A percentile compares a stretch with the other conserved stretches of the same genome.
These are phyloP conservation scores for Rubia yunnanensis DNA, from an alignment of 257 asterid species.

Conservation along the genomic window DNA sequence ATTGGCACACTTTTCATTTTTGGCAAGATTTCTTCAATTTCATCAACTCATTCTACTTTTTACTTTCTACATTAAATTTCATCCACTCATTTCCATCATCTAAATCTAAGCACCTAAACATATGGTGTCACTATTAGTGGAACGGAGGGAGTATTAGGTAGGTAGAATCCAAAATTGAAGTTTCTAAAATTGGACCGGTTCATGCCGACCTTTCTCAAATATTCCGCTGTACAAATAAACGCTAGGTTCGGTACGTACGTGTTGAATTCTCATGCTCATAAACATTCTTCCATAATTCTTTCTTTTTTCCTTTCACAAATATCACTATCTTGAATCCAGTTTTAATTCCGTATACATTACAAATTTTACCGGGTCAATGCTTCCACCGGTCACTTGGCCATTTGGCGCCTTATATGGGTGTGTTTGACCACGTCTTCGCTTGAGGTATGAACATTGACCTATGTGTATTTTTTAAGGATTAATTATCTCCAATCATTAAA, in stretches of 20 bases:
- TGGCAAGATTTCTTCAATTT: no score
- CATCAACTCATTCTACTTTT: no score
- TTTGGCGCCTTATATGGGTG: not conserved
- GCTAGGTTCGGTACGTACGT: not conserved
- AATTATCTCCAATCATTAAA: constrained; percentile 8
- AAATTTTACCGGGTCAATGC: constrained; percentile 16
- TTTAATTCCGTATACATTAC: not conserved
- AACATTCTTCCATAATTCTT: not conserved
- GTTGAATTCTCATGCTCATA: constrained; percentile 13
- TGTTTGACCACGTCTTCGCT: constrained; percentile 6
- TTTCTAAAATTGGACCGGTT: constrained; percentile 26
- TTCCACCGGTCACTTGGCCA: not conserved
- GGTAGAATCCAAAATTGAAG: constrained; percentile 8
- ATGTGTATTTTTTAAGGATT: not conserved
- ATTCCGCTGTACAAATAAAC: not conserved
- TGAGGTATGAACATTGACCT: not conserved
- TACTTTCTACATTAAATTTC: no score
- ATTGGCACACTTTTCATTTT: no score
- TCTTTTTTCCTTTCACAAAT: not conserved
- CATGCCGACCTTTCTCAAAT: constrained; percentile 7
- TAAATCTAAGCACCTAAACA: no score
- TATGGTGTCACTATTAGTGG: no score
- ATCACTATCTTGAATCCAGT: constrained; percentile 11
- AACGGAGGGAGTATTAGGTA: no score
- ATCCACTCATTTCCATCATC: no score